These are phyloP conservation scores for Lactarius hatsudake DNA, from an alignment of 768 basidiomycete genomes.

Conservation along the genomic window DNA sequence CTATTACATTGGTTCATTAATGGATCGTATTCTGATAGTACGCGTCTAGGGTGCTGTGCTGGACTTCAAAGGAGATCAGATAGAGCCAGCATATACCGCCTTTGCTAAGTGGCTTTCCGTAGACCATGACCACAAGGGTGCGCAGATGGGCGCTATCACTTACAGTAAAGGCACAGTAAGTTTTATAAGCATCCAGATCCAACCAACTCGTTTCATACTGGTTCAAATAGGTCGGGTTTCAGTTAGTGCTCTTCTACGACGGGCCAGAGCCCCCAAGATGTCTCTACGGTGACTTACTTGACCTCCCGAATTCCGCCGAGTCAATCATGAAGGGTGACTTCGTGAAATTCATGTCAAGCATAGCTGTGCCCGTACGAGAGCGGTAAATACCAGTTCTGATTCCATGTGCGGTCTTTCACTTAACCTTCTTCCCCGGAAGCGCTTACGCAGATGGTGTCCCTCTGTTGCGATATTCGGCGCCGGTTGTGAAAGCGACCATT, in stretches of 20 bases:
- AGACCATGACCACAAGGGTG: neutral
- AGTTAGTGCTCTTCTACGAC: slow-evolving; percentile 55
- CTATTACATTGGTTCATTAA: neutral
- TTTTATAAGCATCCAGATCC: slow-evolving; percentile 20
- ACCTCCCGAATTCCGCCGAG: slow-evolving; percentile 33
- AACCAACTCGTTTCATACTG: too few species aligned
- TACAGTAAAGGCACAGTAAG: slow-evolving; percentile 1
- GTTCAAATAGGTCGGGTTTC: slow-evolving; percentile 48
- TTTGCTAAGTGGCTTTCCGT: neutral
- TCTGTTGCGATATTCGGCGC: neutral
- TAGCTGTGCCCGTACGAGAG: neutral
- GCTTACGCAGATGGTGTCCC: neutral
- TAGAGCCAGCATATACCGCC: neutral
- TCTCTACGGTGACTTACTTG: slow-evolving; percentile 52
- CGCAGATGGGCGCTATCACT: neutral
- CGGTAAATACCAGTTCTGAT: neutral
- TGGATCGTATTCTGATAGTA: neutral
- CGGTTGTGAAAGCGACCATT: slow-evolving; percentile 38
- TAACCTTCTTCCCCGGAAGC: neutral
- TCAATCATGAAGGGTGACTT: slow-evolving; percentile 37
- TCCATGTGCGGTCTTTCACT: neutral
- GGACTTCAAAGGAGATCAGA: neutral
- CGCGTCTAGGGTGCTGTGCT: neutral
- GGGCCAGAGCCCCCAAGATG: slow-evolving; percentile 47
- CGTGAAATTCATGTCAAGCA: slow-evolving; percentile 28